phyloP scores from a whole-genome alignment of 2,329 filamentous ascomycete genomes.

The Thielaviopsis punctulata region DNA sequence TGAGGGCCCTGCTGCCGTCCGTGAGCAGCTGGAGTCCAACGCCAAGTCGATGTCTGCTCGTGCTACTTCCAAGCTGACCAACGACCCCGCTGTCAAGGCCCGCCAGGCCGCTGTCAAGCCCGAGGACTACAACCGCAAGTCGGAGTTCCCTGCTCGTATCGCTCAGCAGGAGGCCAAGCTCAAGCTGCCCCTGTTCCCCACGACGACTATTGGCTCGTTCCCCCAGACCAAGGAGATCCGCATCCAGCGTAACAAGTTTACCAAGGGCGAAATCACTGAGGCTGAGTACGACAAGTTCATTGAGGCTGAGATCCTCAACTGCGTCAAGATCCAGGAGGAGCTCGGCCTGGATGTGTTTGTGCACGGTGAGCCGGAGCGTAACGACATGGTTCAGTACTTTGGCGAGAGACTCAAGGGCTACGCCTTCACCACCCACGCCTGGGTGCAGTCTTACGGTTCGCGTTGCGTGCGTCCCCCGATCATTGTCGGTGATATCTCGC shows the following conservation, averaged over 20 bases:
- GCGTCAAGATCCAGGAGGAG: constrained; percentile 94
- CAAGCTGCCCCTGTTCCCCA: constrained; percentile 91
- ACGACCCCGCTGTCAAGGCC: constrained; percentile 94
- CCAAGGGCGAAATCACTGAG: constrained; percentile 90
- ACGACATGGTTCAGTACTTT: constrained; percentile 99
- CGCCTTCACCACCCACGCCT: constrained; percentile 96
- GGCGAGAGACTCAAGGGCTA: constrained; percentile 94
- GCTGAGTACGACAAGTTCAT: constrained; percentile 98
- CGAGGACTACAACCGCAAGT: constrained; percentile 83
- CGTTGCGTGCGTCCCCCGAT: constrained; percentile 97
- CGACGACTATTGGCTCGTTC: constrained; percentile 98
- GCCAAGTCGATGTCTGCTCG: constrained; percentile 86
- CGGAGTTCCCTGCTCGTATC: constrained; percentile 70
- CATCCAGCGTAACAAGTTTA: constrained; percentile 91
- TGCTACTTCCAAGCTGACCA: constrained; percentile 83
- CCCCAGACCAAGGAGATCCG: constrained; percentile 99
- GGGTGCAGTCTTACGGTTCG: constrained; percentile 97
- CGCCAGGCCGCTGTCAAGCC: constrained; percentile 75
- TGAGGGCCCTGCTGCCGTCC: constrained; percentile 73
- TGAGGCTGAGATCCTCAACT: constrained; percentile 91
- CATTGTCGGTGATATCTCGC: constrained; percentile 96
- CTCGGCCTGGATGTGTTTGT: constrained; percentile 94
- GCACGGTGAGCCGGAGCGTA: constrained; percentile 97
- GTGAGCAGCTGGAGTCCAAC: constrained; percentile 85
- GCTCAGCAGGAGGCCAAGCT: constrained; percentile 80